A percentile compares a stretch with the other conserved stretches of the same genome.
Evolutionary conservation across 139 green algal species (phyloP).

Genomic region (Closterium sp.): DNA sequence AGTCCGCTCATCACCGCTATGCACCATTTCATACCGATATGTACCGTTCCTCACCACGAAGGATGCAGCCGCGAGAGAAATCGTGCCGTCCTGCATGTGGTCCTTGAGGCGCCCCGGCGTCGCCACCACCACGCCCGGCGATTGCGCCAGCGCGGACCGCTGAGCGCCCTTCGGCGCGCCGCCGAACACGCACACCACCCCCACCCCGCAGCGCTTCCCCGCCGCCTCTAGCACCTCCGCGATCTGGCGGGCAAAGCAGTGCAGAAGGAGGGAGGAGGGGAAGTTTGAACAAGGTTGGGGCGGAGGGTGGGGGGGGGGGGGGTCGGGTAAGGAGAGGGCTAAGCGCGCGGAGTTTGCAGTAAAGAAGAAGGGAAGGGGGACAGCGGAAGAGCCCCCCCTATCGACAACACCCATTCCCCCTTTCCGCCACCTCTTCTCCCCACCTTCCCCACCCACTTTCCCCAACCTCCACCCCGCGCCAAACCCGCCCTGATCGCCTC

Average conservation of each 20-base stretch:
- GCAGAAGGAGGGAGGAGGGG: no score
- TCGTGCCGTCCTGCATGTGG: slow-evolving; percentile 63
- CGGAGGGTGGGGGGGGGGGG: background rate
- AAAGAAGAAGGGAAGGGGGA: no score
- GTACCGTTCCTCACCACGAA: slow-evolving; percentile 48
- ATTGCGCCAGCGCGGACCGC: background rate
- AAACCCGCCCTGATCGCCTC: no score
- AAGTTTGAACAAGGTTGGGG: no score
- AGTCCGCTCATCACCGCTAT: background rate
- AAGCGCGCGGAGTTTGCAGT: no score
- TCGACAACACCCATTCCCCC: no score
- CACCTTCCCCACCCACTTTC: no score
- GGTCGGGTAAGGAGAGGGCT: no score
- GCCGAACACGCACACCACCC: background rate
- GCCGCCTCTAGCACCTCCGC: background rate
- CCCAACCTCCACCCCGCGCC: background rate
- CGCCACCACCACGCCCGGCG: slow-evolving; percentile 73
- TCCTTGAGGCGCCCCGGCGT: slow-evolving; percentile 72
- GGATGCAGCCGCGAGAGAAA: slow-evolving; percentile 68
- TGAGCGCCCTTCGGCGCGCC: background rate
- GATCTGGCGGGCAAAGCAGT: background rate
- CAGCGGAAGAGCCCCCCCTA: no score
- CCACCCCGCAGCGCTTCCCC: background rate
- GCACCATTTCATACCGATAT: background rate
- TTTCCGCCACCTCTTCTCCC: no score